Conservation (phyloP, 495 filamentous ascomycete species). For the Tuber borchii region DNA sequence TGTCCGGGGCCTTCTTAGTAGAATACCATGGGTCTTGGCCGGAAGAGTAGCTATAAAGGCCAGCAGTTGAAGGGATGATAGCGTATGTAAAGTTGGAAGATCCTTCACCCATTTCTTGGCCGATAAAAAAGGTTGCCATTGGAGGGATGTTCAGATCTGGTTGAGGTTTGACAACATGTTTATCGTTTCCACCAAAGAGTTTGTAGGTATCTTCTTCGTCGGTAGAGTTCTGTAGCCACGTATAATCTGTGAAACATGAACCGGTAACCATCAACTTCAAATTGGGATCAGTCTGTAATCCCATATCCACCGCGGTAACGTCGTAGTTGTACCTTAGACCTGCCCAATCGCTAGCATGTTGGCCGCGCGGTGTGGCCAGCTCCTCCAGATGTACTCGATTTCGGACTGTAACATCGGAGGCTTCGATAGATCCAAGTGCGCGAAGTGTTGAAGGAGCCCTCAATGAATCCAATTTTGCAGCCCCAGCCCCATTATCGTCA, state of each 20-base stretch:
- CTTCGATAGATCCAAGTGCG: neutral
- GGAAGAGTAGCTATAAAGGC: neutral
- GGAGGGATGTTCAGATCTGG: neutral
- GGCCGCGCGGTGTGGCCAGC: too few species aligned
- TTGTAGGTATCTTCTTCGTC: neutral
- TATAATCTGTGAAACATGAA: neutral
- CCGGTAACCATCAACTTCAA: neutral
- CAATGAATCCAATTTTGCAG: neutral
- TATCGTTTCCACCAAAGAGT: neutral
- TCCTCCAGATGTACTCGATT: too few species aligned
- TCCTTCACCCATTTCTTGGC: neutral
- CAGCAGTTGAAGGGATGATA: neutral
- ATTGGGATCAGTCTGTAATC: neutral
- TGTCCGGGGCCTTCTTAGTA: neutral
- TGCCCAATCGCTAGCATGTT: too few species aligned
- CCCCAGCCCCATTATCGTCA: neutral
- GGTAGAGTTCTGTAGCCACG: neutral
- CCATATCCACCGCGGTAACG: neutral
- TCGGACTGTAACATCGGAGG: neutral
- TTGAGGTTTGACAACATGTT: fast-evolving
- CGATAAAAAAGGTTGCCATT: neutral
- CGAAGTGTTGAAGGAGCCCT: neutral
- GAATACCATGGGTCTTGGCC: neutral
- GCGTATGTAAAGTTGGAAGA: neutral
- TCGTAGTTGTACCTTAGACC: neutral